A percentile compares a stretch with the other conserved stretches of the same genome.
Conservation (phyloP, 2,329 filamentous ascomycete genomes). For the Pestalotiopsis fici region DNA sequence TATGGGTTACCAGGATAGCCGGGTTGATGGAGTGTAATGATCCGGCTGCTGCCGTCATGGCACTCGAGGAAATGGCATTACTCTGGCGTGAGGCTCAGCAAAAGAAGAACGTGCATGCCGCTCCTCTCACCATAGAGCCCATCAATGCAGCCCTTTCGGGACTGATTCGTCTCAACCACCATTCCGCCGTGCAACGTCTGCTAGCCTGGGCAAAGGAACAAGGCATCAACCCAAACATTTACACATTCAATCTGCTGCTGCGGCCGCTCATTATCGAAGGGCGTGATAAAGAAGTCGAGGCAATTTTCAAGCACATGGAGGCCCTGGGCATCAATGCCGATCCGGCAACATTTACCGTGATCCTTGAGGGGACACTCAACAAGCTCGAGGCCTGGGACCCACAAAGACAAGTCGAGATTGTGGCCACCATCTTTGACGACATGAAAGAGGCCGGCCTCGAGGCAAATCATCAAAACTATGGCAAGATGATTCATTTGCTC, state of each 20-base stretch:
- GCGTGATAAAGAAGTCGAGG: slow-evolving; percentile 46
- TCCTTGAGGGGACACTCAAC: slow-evolving; percentile 62
- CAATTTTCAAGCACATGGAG: slow-evolving; percentile 62
- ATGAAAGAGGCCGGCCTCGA: slow-evolving; percentile 59
- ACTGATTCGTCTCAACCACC: slow-evolving; percentile 52
- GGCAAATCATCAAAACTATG: slow-evolving; percentile 65
- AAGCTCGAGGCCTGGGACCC: slow-evolving; percentile 34
- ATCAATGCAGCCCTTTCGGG: slow-evolving; percentile 73
- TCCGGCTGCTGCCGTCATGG: slow-evolving; percentile 57
- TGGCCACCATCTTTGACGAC: slow-evolving; percentile 39
- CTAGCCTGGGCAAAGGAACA: slow-evolving; percentile 60
- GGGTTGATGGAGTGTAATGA: slow-evolving; percentile 61
- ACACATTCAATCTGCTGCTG: slow-evolving; percentile 72
- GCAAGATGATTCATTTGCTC: slow-evolving; percentile 68
- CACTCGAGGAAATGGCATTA: slow-evolving; percentile 66
- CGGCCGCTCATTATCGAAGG: slow-evolving; percentile 54
- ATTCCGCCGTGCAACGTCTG: slow-evolving; percentile 51
- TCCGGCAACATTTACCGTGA: slow-evolving; percentile 71
- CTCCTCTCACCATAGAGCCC: slow-evolving; percentile 62
- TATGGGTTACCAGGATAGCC: slow-evolving; percentile 73
- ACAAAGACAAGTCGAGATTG: slow-evolving; percentile 50
- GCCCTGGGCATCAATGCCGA: slow-evolving; percentile 57
- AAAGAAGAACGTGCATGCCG: slow-evolving; percentile 35
- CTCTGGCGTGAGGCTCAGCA: slow-evolving; percentile 52
- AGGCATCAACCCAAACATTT: slow-evolving; percentile 56